These are phyloP conservation scores for Talaromyces trachyspermus DNA, from an alignment of 495 filamentous ascomycete genomes.

Conservation along the genomic window DNA sequence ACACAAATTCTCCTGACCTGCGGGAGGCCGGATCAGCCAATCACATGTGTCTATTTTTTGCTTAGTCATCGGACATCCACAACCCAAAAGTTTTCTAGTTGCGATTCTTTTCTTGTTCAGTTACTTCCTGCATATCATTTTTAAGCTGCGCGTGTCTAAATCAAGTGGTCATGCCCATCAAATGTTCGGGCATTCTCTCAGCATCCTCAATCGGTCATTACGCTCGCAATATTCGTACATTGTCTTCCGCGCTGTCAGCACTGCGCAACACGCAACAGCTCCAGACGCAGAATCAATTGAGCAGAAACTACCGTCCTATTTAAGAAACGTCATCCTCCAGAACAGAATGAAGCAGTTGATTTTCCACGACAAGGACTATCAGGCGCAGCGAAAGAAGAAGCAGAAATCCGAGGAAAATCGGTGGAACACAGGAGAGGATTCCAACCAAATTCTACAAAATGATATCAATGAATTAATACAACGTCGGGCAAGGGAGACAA, in stretches of 20 bases:
- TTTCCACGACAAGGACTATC: not conserved
- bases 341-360: slow-evolving; percentile 1
- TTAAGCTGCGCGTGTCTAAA: no score
- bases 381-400: slow-evolving; percentile 2
- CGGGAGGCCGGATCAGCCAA: slow-evolving; percentile 1
- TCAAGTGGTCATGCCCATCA: no score
- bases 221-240: not conserved
- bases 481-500: slow-evolving; percentile 22
- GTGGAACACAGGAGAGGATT: slow-evolving; percentile 22
- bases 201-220: not conserved
- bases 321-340: not conserved
- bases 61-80: slow-evolving; percentile 1
- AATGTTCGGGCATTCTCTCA: slow-evolving; percentile 1
- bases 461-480: slow-evolving; percentile 63
- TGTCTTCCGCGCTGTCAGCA: not conserved
- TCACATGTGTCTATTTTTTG: not conserved
- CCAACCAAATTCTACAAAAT: slow-evolving; percentile 65
- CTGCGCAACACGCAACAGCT: not conserved
- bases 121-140: no score
- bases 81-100: slow-evolving; percentile 1
- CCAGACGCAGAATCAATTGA: not conserved
- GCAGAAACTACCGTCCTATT: not conserved
- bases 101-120: not conserved
- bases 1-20: slow-evolving; percentile 10
- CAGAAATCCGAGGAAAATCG: not conserved